Evolutionary conservation across 768 basidiomycete species (phyloP).

Genomic region (Psilocybe sp.): DNA sequence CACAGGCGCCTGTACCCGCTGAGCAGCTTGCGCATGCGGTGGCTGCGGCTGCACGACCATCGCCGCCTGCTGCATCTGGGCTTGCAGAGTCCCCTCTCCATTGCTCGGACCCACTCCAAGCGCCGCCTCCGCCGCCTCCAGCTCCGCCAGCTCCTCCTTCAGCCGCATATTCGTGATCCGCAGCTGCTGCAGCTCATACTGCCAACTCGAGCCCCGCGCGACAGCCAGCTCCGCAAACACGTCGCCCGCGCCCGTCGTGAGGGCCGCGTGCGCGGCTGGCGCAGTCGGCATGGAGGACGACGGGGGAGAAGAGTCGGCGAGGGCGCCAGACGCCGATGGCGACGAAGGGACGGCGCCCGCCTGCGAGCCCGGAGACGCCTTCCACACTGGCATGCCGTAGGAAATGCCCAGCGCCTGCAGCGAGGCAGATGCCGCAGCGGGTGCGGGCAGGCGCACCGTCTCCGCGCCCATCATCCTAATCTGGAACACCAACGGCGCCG

Average conservation of each 20-base stretch:
- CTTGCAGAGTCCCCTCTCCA: not conserved
- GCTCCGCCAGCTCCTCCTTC: constrained; percentile 15
- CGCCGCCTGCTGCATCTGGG: not conserved
- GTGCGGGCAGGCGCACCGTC: constrained; percentile 7
- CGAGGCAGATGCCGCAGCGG: constrained; percentile 1
- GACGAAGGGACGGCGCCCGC: constrained; percentile 1
- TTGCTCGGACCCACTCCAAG: not conserved
- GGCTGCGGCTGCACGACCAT: not conserved
- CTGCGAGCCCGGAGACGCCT: not conserved
- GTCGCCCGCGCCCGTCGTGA: constrained; percentile 23
- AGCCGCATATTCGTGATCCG: constrained; percentile 38
- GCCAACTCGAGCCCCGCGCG: constrained; percentile 77
- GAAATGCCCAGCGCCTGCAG: not conserved
- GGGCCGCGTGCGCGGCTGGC: not conserved
- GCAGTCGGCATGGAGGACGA: constrained; percentile 1
- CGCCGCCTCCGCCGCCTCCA: constrained; percentile 11
- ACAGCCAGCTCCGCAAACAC: constrained; percentile 75
- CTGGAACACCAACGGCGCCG: constrained; percentile 36
- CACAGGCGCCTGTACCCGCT: too few species aligned
- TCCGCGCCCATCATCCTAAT: constrained; percentile 27
- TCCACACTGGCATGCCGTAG: too few species aligned
- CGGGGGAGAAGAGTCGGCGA: constrained; percentile 1
- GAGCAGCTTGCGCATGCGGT: too few species aligned
- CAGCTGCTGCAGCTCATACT: constrained; percentile 88
- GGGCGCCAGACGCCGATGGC: constrained; percentile 11